phyloP scores from a whole-genome alignment of 352 stramenopile genomes.

The Ophiocytium majus region DNA sequence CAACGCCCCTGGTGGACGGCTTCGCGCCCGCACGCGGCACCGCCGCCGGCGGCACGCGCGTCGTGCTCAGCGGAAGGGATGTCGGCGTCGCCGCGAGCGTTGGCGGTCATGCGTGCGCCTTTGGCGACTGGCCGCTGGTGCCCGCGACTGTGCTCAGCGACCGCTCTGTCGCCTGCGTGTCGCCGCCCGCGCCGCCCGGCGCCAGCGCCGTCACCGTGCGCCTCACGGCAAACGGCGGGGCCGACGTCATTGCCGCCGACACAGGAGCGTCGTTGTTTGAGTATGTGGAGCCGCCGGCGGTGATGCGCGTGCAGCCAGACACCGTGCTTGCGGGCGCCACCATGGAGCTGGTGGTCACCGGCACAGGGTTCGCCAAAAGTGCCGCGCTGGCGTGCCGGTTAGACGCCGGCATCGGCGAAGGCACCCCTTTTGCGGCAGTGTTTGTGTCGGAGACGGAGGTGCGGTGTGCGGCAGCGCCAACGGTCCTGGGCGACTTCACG shows the following conservation, averaged over 20 bases:
- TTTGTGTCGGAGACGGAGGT: slow-evolving; percentile 28
- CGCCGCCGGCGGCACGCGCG: background rate
- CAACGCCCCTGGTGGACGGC: background rate
- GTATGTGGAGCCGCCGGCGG: slow-evolving; percentile 11
- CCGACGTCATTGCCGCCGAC: slow-evolving; percentile 25
- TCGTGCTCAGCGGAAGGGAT: background rate
- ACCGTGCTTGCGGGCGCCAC: slow-evolving; percentile 21
- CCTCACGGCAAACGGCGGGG: slow-evolving; percentile 32
- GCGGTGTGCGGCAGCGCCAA: slow-evolving; percentile 19
- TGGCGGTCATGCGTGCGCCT: background rate
- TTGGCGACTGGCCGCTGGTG: background rate
- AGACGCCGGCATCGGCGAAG: slow-evolving; percentile 21
- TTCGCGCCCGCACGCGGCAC: background rate
- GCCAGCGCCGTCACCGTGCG: background rate
- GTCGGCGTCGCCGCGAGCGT: background rate
- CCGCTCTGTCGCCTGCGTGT: background rate
- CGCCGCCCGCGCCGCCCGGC: background rate
- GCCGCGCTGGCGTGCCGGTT: slow-evolving; percentile 37
- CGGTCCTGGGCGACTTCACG: slow-evolving; percentile 24
- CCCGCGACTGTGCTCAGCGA: background rate
- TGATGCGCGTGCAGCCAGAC: slow-evolving; percentile 24
- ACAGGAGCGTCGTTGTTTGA: slow-evolving; percentile 12
- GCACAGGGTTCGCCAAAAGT: slow-evolving; percentile 28
- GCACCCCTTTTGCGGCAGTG: too few species aligned
- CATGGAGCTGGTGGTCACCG: slow-evolving; percentile 29